Conservation (phyloP, 2,329 filamentous ascomycete species). For the Scedosporium aurantiacum region DNA sequence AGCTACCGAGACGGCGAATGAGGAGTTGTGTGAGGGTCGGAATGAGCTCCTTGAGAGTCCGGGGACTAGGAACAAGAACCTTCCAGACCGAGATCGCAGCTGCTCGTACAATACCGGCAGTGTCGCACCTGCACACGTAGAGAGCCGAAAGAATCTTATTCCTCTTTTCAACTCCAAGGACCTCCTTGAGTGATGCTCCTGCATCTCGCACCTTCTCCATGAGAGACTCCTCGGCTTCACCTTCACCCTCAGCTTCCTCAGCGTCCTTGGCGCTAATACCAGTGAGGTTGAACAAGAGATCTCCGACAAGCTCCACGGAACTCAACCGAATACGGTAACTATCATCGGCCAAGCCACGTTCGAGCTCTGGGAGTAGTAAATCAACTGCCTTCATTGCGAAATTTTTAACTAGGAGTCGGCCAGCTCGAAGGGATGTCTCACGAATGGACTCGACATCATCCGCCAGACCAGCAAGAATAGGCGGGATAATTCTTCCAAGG, state of each 20-base stretch:
- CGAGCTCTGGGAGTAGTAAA: slow-evolving; percentile 82
- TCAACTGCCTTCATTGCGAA: slow-evolving; percentile 94
- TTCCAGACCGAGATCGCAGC: slow-evolving; percentile 95
- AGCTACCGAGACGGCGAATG: slow-evolving; percentile 84
- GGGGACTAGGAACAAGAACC: slow-evolving; percentile 82
- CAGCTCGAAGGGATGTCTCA: slow-evolving; percentile 89
- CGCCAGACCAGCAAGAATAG: slow-evolving; percentile 85
- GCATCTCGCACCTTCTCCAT: slow-evolving; percentile 70
- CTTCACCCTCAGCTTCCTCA: slow-evolving; percentile 47
- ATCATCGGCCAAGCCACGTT: slow-evolving; percentile 93
- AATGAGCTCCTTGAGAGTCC: slow-evolving; percentile 87
- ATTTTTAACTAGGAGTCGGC: slow-evolving; percentile 92
- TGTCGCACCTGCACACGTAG: slow-evolving; percentile 96
- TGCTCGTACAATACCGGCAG: slow-evolving; percentile 77
- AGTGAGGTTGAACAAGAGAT: slow-evolving; percentile 93
- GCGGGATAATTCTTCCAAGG: slow-evolving; percentile 86
- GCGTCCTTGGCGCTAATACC: slow-evolving; percentile 76
- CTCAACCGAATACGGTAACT: slow-evolving; percentile 96
- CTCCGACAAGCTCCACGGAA: slow-evolving; percentile 93
- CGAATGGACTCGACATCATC: slow-evolving; percentile 95
- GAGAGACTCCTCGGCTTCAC: slow-evolving; percentile 69
- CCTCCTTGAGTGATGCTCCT: slow-evolving; percentile 83
- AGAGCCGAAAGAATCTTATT: slow-evolving; percentile 96
- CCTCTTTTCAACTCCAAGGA: slow-evolving; percentile 88
- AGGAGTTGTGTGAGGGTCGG: slow-evolving; percentile 91